Conservation (phyloP, 1,139 yeast genomes). For the Pichia kudriavzevii region DNA sequence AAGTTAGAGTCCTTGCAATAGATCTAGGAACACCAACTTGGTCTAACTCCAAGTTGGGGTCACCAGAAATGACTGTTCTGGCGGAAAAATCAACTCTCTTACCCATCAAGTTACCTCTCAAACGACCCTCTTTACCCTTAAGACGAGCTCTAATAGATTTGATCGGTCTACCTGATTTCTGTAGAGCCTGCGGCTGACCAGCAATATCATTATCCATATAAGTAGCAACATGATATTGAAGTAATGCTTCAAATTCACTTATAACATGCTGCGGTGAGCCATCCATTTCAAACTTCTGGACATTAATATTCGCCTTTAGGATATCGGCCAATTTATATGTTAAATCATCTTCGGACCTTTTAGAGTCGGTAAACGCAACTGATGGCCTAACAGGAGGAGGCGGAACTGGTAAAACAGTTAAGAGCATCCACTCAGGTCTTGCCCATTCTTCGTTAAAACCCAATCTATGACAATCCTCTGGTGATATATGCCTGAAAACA, state of each 20-base stretch:
- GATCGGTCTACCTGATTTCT: constrained; percentile 97
- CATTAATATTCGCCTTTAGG: constrained; percentile 90
- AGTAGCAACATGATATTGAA: constrained; percentile 98
- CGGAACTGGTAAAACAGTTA: constrained; percentile 97
- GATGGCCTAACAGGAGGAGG: constrained; percentile 99
- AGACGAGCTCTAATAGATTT: constrained; percentile 97
- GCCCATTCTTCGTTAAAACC: constrained; percentile 96
- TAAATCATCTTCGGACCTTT: constrained; percentile 98
- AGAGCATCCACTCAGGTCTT: constrained; percentile 97
- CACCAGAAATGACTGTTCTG: constrained; percentile 98
- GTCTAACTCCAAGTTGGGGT: constrained; percentile 93
- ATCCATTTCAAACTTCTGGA: constrained; percentile 92
- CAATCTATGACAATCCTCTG: constrained; percentile 71
- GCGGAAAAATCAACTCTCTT: constrained; percentile 99
- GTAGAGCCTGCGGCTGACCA: constrained; percentile 99
- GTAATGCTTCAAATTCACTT: constrained; percentile 88
- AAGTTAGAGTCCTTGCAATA: constrained; percentile 89
- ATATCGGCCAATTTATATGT: constrained; percentile 97
- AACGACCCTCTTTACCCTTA: constrained; percentile 98
- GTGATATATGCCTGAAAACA: constrained; percentile 84
- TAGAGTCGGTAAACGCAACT: constrained; percentile 96
- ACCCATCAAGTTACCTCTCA: constrained; percentile 98
- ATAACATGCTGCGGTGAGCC: constrained; percentile 99
- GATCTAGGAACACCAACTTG: constrained; percentile 98
- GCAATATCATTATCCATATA: constrained; percentile 99